phyloP scores from a whole-genome alignment of 129 eudicot genomes.

The Chrysanthemum makinoi region DNA sequence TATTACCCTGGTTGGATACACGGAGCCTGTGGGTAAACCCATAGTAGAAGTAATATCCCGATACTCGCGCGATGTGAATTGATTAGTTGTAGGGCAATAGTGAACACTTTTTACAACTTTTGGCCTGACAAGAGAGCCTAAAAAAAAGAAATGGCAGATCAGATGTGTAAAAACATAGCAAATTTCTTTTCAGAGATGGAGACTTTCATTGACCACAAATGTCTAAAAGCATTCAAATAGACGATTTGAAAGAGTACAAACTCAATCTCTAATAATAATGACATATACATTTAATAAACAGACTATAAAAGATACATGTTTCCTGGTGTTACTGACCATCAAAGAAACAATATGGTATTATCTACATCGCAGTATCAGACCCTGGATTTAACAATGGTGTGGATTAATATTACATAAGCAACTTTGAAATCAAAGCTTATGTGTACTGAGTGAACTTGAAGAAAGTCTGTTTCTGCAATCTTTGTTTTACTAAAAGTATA shows the following conservation, averaged over 20 bases:
- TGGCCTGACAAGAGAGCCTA: conserved; percentile 99
- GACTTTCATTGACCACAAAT: too few species aligned
- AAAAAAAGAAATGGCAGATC: conserved; percentile 6
- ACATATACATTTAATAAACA: background rate
- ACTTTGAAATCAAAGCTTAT: background rate
- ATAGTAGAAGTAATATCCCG: conserved; percentile 91
- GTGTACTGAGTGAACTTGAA: too few species aligned
- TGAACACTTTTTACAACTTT: conserved; percentile 99
- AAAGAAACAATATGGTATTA: too few species aligned
- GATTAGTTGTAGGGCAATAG: conserved; percentile 77
- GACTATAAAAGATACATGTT: background rate
- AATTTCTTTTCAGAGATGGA: background rate
- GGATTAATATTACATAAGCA: too few species aligned
- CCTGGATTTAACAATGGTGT: too few species aligned
- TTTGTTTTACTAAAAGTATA: too few species aligned
- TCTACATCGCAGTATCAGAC: too few species aligned
- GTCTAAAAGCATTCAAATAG: too few species aligned
- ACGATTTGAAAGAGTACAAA: too few species aligned
- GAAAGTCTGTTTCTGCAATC: too few species aligned
- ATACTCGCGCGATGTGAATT: conserved; percentile 82
- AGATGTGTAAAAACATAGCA: background rate
- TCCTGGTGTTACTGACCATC: background rate
- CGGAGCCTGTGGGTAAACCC: conserved; percentile 98
- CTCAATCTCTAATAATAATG: background rate
- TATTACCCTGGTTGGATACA: conserved; percentile 91